Base-by-base conservation (phyloP, 352 stramenopile species). In the Globisporangium acanthophoron region DNA sequence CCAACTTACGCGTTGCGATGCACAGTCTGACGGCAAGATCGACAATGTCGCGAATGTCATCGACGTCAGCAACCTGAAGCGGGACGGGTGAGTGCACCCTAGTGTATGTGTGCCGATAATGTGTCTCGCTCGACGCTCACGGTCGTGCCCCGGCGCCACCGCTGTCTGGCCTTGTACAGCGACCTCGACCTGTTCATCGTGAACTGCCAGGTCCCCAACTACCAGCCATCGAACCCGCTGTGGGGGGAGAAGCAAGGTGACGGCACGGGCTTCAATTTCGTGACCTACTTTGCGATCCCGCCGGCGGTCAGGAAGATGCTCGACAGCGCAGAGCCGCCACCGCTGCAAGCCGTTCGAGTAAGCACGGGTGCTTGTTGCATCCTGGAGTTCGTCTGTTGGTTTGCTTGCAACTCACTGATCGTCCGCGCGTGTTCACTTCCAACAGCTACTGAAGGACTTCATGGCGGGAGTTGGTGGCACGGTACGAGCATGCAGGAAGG, bases 161-260 rank as follows among this genome's bases (percentile, higher is more conserved):
- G 53, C 5, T 24, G 13, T 24, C 8, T 45, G 11, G 12, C 33
- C 3, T 51, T 24, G n/a, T 31, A 56, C 41, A 61, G 52, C 27
- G 53, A 68, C 4, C 54, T 86, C 15, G 83, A 93, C 49, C 59
- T 93, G 6, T 83, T 93, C 49, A 80, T 93, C 31, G 79, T 93
- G 20, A 93, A 91, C 56, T 93, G 80, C 49, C 83, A 93, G 72
- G 83, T 93, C 24, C 83, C 83, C n/a, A 86, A 74, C 40, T 93
- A 93, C 39, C 71, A 87, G 41, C 83, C 83, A 11, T 85, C 80
- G n/a, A 93, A 93, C 63, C 83, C 83, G 11, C 58, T 93, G 29
- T 93, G 83, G 83, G 83, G 83, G 0, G 83, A 93, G 33, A 85
- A 88, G 57, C 76, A 88, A 54, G 77, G 71, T 20, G 76, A 93